Evolutionary conservation across 192 early-diverging fungal species (phyloP), one percentile per base, ranked within the genome.

Genomic region (Neocallimastix lanati): DNA sequence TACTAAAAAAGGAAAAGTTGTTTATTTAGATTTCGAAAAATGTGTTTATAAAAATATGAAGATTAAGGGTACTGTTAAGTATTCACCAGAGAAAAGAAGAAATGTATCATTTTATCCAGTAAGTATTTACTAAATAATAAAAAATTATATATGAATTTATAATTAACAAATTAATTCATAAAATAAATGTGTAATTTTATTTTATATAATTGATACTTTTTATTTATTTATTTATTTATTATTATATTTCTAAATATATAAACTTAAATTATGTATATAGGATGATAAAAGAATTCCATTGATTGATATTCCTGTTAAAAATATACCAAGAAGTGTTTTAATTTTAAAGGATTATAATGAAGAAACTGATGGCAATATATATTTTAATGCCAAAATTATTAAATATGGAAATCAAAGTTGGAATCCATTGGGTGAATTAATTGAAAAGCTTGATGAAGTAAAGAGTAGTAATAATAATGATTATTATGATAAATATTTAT

Each of bases 1-100:
- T 93, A 81, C 82, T 89, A 77, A 81, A 88, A 77, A 79, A 81
- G 13, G 90, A 89, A 80, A 85, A 91, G 82, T 80, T 85, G 76
- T 80, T 6, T 28, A 81, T 67, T 21, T 33, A 33, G 11, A 81
- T 67, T 21, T 67, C 9, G 25, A 67, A 67, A n/a, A 67, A 6
- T 1, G 4, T 4, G 50, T 67, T n/a, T 67, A 67, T 67, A n/a
- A 67, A 2, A 16, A 67, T 67, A 67, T 67, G 50, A 67, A 67
- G 11, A 67, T 67, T 67, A 21, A 15, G n/a, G 50, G 50, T 27
- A 21, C 18, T 7, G 0, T 67, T 67, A 3, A n/a, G n/a, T 67
- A 67, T 67, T 21, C 16, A 16, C 18, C 16, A n/a, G 50, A 21
- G 9, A 67, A n/a, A 25, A 67, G 16, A n/a, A 67, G 9, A 4